These are phyloP conservation scores for Westerdykella sp. DNA, from an alignment of 2,329 filamentous ascomycete genomes.

Conservation along the genomic window DNA sequence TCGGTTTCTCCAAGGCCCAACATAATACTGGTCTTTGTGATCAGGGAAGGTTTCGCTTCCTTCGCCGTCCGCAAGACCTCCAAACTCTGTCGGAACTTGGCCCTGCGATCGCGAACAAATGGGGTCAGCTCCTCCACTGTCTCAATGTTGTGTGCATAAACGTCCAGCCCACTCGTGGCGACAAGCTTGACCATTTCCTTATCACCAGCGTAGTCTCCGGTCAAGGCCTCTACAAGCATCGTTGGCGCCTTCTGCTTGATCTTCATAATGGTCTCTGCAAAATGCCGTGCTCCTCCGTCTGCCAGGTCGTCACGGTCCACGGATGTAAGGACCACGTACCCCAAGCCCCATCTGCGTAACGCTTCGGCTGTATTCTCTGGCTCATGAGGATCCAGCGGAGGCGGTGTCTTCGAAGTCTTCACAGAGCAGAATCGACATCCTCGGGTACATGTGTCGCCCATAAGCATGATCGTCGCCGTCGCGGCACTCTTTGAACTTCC, in stretches of 20 bases:
- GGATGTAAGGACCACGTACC: conserved; percentile 89
- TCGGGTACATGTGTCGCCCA: conserved; percentile 96
- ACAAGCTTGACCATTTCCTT: conserved; percentile 81
- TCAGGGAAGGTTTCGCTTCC: conserved; percentile 65
- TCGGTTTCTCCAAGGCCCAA: conserved; percentile 90
- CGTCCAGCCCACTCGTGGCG: conserved; percentile 81
- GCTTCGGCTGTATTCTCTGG: conserved; percentile 96
- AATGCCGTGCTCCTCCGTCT: conserved; percentile 84
- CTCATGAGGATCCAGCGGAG: conserved; percentile 88
- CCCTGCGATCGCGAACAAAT: conserved; percentile 80
- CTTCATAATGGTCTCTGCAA: conserved; percentile 86
- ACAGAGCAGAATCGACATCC: conserved; percentile 97
- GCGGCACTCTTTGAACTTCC: conserved; percentile 81
- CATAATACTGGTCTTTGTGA: conserved; percentile 99
- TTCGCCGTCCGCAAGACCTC: conserved; percentile 77
- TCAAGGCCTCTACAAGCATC: conserved; percentile 75
- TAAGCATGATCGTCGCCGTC: conserved; percentile 97
- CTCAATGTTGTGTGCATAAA: conserved; percentile 96
- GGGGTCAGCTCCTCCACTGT: conserved; percentile 88
- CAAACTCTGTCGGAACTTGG: conserved; percentile 81
- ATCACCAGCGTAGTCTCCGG: conserved; percentile 82
- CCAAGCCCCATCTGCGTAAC: conserved; percentile 83
- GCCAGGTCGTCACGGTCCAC: conserved; percentile 90
- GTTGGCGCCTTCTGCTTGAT: conserved; percentile 72
- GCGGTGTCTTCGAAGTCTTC: conserved; percentile 71